Evolutionary conservation across 495 filamentous ascomycete genomes (phyloP).

Genomic region (Aspergillus nanangensis): DNA sequence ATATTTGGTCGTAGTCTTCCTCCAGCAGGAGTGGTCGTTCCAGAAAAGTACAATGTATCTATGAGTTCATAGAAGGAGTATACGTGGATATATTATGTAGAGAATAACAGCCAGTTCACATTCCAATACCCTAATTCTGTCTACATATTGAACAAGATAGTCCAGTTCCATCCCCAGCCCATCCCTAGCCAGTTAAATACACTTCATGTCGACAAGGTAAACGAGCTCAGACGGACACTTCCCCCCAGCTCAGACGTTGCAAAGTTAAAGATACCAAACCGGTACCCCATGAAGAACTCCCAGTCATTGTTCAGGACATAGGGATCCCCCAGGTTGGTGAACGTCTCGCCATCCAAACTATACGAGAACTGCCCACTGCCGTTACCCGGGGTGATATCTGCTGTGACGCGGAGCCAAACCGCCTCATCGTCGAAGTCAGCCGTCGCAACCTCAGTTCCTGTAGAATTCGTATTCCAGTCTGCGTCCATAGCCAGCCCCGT

Average conservation of each 20-base stretch:
- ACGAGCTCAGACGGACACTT: slow-evolving; percentile 29
- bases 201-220: background rate
- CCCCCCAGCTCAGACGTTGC: slow-evolving; percentile 51
- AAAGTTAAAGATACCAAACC: slow-evolving; percentile 55
- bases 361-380: slow-evolving; percentile 43
- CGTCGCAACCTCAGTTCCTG: slow-evolving; percentile 32
- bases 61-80: too few species aligned
- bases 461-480: slow-evolving; percentile 37
- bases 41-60: too few species aligned
- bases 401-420: slow-evolving; percentile 40
- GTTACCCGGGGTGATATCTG: slow-evolving; percentile 34
- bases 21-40: too few species aligned
- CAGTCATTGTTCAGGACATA: slow-evolving; percentile 42
- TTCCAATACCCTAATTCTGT: too few species aligned
- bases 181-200: too few species aligned
- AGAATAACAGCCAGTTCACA: too few species aligned
- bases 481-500: slow-evolving; percentile 15
- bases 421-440: slow-evolving; percentile 10
- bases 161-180: too few species aligned
- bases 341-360: slow-evolving; percentile 44
- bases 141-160: too few species aligned
- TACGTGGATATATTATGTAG: too few species aligned
- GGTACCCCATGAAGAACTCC: slow-evolving; percentile 52
- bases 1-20: too few species aligned
- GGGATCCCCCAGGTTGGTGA: slow-evolving; percentile 33